Percentiles rank a stretch among this genome's conserved stretches.
Conservation (phyloP, 73 alveolate species). For the Symbiodinium pilosum region DNA sequence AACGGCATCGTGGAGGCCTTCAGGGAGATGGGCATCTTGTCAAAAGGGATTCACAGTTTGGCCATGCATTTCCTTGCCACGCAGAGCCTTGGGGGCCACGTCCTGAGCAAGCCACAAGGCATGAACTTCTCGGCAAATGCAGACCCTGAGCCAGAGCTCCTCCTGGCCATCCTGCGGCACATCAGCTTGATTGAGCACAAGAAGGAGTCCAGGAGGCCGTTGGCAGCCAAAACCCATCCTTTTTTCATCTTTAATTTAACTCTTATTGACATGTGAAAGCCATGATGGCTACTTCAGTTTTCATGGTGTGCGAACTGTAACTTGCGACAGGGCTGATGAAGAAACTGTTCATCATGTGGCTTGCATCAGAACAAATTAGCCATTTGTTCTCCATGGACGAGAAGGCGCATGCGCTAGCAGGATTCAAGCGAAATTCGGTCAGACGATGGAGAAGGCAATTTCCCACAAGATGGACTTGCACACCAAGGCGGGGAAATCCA, state of each 20-base stretch:
- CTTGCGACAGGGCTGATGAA: too few species aligned
- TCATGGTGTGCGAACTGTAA: too few species aligned
- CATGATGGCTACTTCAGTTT: too few species aligned
- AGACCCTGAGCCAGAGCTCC: constrained; percentile 81
- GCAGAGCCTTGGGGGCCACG: too few species aligned
- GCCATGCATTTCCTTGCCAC: too few species aligned
- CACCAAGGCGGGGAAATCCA: constrained; percentile 7
- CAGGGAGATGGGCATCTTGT: constrained; percentile 58
- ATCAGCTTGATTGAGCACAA: constrained; percentile 92
- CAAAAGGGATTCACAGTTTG: too few species aligned
- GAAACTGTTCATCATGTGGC: too few species aligned
- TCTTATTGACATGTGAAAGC: too few species aligned
- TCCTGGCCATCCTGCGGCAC: constrained; percentile 79
- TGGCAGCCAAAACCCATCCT: too few species aligned
- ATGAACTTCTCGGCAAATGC: constrained; percentile 68
- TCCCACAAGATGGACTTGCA: constrained; percentile 78
- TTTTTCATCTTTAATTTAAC: too few species aligned
- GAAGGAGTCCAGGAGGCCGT: constrained; percentile 74
- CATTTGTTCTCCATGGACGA: neutral
- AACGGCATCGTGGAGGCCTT: constrained; percentile 88
- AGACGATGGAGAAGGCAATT: constrained; percentile 85
- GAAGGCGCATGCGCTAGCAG: neutral
- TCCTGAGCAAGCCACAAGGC: too few species aligned
- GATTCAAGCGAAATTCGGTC: constrained; percentile 67
- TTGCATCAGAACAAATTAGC: neutral